Base-by-base conservation (phyloP, 495 filamentous ascomycete species). In the Penicillium canescens region DNA sequence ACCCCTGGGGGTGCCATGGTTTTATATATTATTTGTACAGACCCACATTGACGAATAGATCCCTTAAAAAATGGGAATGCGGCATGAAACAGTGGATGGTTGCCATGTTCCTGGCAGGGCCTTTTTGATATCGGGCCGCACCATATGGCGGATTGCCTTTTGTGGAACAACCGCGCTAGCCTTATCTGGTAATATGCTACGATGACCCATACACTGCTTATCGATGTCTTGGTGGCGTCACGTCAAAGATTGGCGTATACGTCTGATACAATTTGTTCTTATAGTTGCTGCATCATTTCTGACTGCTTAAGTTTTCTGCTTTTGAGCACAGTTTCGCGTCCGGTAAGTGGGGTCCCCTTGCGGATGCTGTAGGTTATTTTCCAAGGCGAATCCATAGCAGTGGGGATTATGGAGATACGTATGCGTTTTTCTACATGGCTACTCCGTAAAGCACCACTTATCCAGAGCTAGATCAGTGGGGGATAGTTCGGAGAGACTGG, bases 101-200 rank as follows among this genome's bases (percentile, higher is more conserved):
- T 33, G 38, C 20, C 40, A 13, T 31, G 23, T 55, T 37, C 42
- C 42, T 39, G 26, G 14, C 11, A n/a, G 16, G 39, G 39, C 10
- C 23, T 23, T 14, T 49, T 18, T 50, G 54, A 40, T 55, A 41
- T 21, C 59, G 62, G 51, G n/a, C 50, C 48, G 51, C 48, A 41
- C 44, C 38, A 9, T 9, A 16, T 28, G 46, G 16, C 28, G 26
- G 37, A 31, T 68, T 71, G 9, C 68, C 66, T 34, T 34, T 60
- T 64, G 20, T 38, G 60, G 58, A 58, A 8, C 3, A 2, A 16
- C 14, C 14, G 16, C 42, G 49, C 65, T 74, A 68, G 23, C 65
- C 54, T 0, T 5, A 50, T 52, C 0, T 6, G 60, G 69, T 0
- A 72, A 69, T 57, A 71, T 74, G 57, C 59, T 43, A 55, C 71